A percentile compares a stretch with the other conserved stretches of the same genome.
Evolutionary conservation across 2,329 filamentous ascomycete genomes (phyloP).

Genomic region (Colletotrichum salicis): DNA sequence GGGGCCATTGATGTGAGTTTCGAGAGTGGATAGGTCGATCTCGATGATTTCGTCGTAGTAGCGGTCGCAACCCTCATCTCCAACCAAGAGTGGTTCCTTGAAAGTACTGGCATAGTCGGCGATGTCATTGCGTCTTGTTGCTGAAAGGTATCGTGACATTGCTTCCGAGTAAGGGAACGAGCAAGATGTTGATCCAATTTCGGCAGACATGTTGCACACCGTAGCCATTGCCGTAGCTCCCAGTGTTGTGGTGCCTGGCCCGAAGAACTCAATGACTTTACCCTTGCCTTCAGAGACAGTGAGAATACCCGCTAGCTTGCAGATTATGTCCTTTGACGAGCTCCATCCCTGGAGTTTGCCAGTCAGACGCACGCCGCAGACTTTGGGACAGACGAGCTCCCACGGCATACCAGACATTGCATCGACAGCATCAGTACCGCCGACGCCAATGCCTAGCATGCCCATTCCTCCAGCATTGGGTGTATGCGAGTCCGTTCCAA

Average conservation of each 20-base stretch:
- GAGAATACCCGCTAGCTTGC: conserved; percentile 47
- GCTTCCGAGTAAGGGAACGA: conserved; percentile 48
- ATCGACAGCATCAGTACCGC: conserved; percentile 60
- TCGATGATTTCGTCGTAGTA: conserved; percentile 48
- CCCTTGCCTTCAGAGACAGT: conserved; percentile 48
- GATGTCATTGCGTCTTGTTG: conserved; percentile 43
- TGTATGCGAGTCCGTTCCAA: conserved; percentile 50
- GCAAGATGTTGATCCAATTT: conserved; percentile 49
- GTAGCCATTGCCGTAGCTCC: conserved; percentile 50
- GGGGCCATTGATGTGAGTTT: conserved; percentile 49
- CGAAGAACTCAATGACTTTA: conserved; percentile 49
- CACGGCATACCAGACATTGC: conserved; percentile 46
- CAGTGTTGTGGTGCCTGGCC: conserved; percentile 44
- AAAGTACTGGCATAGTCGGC: conserved; percentile 38
- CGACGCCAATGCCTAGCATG: conserved; percentile 52
- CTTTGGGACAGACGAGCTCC: conserved; percentile 47
- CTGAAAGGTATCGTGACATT: conserved; percentile 46
- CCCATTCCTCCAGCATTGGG: conserved; percentile 49
- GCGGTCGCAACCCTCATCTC: conserved; percentile 44
- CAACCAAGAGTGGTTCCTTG: conserved; percentile 40
- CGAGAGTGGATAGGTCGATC: conserved; percentile 46
- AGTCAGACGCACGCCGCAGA: conserved; percentile 45
- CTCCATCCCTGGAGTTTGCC: conserved; percentile 46
- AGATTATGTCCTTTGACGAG: conserved; percentile 49
- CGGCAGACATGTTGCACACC: conserved; percentile 50